phyloP scores from a whole-genome alignment of 345 rosid genomes.

The Pelargonium nanum region DNA sequence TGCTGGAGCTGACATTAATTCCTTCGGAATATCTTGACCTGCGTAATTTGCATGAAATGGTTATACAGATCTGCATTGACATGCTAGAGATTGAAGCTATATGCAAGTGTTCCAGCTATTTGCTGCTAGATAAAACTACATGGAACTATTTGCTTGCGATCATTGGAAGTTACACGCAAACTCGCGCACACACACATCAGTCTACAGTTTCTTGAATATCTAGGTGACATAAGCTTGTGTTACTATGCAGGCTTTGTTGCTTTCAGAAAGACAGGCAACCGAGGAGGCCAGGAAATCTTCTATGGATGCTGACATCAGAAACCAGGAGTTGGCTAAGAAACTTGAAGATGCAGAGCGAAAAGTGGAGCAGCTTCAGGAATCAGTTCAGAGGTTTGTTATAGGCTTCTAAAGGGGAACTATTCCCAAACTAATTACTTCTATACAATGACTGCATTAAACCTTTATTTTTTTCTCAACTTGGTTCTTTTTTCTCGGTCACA shows the following conservation, averaged over 20 bases:
- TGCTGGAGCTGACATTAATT: too few species aligned
- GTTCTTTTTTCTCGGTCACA: conserved; percentile 24
- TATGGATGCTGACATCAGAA: conserved; percentile 53
- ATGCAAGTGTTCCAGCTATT: too few species aligned
- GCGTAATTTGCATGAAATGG: too few species aligned
- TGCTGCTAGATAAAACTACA: too few species aligned
- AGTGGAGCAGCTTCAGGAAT: conserved; percentile 91
- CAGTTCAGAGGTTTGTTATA: conserved; percentile 76
- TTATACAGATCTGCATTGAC: too few species aligned
- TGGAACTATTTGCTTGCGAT: too few species aligned
- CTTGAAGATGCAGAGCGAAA: conserved; percentile 66
- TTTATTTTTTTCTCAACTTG: too few species aligned
- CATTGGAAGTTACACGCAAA: too few species aligned
- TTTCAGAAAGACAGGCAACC: conserved; percentile 50
- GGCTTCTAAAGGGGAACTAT: neutral
- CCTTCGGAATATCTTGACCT: too few species aligned
- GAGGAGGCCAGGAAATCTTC: conserved; percentile 57
- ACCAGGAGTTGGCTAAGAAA: conserved; percentile 58
- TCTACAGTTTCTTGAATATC: neutral
- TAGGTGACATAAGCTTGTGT: neutral
- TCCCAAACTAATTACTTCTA: neutral
- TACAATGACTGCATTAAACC: neutral
- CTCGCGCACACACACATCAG: too few species aligned
- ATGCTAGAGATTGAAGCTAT: too few species aligned
- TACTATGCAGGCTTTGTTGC: conserved; percentile 47